phyloP scores from a whole-genome alignment of 1,284 basidiomycete genomes.

The Spongiforma sp. region DNA sequence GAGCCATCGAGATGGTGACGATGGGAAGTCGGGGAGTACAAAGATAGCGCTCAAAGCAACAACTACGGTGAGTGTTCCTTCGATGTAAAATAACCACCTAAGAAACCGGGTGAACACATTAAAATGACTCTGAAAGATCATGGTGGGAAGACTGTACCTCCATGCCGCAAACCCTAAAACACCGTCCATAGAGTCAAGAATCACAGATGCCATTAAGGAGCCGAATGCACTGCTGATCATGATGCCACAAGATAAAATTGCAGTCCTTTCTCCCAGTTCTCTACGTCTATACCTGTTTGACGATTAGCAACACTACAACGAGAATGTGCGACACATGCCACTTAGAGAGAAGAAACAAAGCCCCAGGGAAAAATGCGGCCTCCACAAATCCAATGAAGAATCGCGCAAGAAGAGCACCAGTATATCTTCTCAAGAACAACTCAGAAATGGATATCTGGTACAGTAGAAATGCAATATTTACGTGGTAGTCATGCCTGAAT shows the following conservation, averaged over 20 bases:
- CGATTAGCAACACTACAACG: constrained; percentile 4
- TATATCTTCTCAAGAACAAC: constrained; percentile 52
- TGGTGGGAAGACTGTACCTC: constrained; percentile 48
- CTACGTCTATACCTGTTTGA: constrained; percentile 57
- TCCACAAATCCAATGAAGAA: constrained; percentile 75
- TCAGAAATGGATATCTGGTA: constrained; percentile 16
- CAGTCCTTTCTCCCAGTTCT: constrained; percentile 75
- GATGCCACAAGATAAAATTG: constrained; percentile 73
- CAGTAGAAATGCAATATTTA: constrained; percentile 15
- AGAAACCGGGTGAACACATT: background rate
- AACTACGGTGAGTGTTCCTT: constrained; percentile 68
- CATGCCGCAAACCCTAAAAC: constrained; percentile 75
- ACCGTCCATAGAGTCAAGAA: constrained; percentile 76
- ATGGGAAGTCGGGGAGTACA: constrained; percentile 81
- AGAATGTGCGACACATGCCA: constrained; percentile 45
- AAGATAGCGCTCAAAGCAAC: constrained; percentile 66
- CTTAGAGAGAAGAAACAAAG: constrained; percentile 45
- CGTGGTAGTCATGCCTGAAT: constrained; percentile 25
- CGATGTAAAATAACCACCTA: constrained; percentile 75
- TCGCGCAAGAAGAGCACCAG: constrained; percentile 69
- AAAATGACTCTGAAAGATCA: background rate
- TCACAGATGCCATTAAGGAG: constrained; percentile 76
- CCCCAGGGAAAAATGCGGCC: constrained; percentile 82
- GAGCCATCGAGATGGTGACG: constrained; percentile 60
- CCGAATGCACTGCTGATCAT: constrained; percentile 87